Conservation (phyloP, 805 yeast genomes). For the Starmerella riodocensis region DNA sequence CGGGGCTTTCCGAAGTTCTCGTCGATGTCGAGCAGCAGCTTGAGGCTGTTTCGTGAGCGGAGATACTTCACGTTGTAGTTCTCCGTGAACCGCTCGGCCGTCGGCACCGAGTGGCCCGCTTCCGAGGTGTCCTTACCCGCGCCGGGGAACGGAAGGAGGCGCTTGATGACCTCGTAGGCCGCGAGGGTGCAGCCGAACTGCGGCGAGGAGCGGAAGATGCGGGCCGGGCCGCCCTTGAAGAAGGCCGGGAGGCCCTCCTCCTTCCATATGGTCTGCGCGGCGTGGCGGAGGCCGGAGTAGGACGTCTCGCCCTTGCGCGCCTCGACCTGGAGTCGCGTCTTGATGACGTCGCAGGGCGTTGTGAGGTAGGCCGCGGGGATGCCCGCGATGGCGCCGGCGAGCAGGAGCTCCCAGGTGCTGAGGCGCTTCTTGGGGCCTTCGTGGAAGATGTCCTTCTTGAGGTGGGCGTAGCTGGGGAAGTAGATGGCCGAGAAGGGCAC, state of each 20-base stretch:
- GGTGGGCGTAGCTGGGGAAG: constrained; percentile 92
- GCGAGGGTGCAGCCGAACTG: constrained; percentile 97
- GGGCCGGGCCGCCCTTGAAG: constrained; percentile 92
- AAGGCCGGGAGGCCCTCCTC: constrained; percentile 81
- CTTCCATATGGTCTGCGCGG: constrained; percentile 53
- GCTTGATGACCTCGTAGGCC: constrained; percentile 86
- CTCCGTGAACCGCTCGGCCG: constrained; percentile 22
- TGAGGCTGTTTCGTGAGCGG: constrained; percentile 32
- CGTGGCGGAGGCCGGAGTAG: constrained; percentile 66
- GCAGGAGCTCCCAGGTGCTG: constrained; percentile 68
- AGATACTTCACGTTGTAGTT: constrained; percentile 28
- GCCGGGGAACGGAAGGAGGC: constrained; percentile 52
- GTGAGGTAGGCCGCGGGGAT: constrained; percentile 95
- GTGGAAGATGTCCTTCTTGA: constrained; percentile 67
- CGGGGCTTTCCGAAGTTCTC: constrained; percentile 31
- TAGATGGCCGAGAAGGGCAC: constrained; percentile 94
- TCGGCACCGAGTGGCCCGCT: constrained; percentile 33
- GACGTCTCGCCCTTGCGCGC: constrained; percentile 61
- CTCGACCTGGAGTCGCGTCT: constrained; percentile 84
- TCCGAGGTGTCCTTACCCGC: constrained; percentile 28
- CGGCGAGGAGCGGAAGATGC: constrained; percentile 90
- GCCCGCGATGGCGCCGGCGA: constrained; percentile 91
- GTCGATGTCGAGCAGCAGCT: constrained; percentile 33
- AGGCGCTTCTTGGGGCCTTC: constrained; percentile 67
- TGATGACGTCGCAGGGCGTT: constrained; percentile 93